Evolutionary conservation across 805 yeast genomes (phyloP), one percentile per base, ranked within the genome.

Genomic region (Nematodospora valgi): DNA sequence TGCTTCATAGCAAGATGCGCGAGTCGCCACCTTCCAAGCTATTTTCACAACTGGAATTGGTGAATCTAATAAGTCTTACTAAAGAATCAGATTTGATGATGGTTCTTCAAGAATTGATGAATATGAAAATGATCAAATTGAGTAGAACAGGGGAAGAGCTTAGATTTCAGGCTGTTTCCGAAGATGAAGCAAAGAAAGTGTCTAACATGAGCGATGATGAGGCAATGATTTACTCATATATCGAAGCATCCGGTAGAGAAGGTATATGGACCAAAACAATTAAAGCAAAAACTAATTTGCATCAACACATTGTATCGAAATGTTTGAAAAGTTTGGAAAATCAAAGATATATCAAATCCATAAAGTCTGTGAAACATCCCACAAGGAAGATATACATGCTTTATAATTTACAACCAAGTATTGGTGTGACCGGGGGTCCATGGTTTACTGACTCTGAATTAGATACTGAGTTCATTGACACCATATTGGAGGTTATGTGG

Each of bases 381-480:
- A 91, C 97, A 1, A 74, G 98, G 45, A 93, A 93, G 53, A 91
- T 93, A 22, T 94, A 91, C 60, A 93, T 93, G 98, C 70, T 93
- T 35, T 91, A 89, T 56, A 81, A 86, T 52, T 66, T 93, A 46
- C 96, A 88, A 55, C 98, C 98, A 4, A 83, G 95, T 3, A 81
- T 86, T 21, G 98, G 91, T 46, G 93, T 93, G 24, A 93, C 98
- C 0, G 98, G 98, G 45, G 98, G 98, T 4, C 98, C 98, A 4
- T 93, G 98, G 98, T 93, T 89, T 55, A 88, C 97, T 0, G 98
- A 93, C 55, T 80, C 89, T 23, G 98, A 93, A 59, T 70, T 93
- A 38, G 98, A 93, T 55, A 80, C 87, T 3, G 98, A 91, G 58
- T 93, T 93, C 51, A 89, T 93, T 39, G 91, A 86, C 46, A 78